Percentiles rank a stretch among this genome's conserved stretches.
Conservation (phyloP, 176 grass and related monocot genomes). For the Rhynchospora pubera region DNA sequence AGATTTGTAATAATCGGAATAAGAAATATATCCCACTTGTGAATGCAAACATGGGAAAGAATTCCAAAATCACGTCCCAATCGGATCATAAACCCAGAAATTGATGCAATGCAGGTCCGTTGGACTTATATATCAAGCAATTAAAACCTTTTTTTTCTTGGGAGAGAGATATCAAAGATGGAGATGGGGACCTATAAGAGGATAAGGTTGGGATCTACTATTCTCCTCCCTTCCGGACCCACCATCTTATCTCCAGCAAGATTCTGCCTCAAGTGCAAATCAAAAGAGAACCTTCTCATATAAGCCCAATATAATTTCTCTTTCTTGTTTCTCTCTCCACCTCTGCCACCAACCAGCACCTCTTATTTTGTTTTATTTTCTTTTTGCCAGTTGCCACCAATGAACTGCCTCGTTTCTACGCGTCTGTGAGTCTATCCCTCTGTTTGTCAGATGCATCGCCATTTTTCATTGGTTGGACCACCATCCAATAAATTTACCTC, state of each 20-base stretch:
- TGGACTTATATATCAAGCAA: conserved; percentile 5
- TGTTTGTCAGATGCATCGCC: neutral
- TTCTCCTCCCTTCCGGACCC: conserved; percentile 6
- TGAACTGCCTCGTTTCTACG: conserved; percentile 2
- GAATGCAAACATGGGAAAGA: neutral
- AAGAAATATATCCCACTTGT: neutral
- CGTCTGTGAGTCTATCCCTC: conserved; percentile 1
- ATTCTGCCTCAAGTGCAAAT: conserved; percentile 2
- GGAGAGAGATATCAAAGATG: neutral
- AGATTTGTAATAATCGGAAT: neutral
- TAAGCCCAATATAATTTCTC: neutral
- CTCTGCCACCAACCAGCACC: neutral
- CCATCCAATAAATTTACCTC: neutral
- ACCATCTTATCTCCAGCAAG: conserved; percentile 40
- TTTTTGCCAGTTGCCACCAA: neutral
- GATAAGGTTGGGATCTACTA: conserved; percentile 30
- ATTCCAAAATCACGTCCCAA: neutral
- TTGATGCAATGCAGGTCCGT: neutral
- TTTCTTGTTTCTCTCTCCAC: neutral
- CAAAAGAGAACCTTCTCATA: neutral
- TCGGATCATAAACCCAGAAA: neutral
- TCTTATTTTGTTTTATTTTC: neutral
- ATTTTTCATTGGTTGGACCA: neutral
- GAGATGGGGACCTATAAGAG: neutral
- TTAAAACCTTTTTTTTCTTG: neutral